phyloP scores from a whole-genome alignment of 2,329 filamentous ascomycete genomes.

The Colletotrichum acutatum region DNA sequence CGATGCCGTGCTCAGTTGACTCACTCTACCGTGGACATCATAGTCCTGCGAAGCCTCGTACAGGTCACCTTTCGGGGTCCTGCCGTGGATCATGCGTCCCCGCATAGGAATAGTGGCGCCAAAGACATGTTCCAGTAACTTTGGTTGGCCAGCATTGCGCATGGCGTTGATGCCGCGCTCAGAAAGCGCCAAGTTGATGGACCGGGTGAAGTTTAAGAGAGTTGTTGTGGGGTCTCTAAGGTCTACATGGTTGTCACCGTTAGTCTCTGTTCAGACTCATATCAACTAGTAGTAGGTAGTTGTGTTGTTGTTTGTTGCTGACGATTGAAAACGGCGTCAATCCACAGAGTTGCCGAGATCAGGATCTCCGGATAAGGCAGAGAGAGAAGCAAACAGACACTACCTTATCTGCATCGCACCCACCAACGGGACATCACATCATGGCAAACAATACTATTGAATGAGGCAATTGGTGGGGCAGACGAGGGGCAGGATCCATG shows the following conservation, averaged over 20 bases:
- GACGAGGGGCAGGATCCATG: background rate
- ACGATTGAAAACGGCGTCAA: background rate
- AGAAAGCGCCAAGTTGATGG: constrained; percentile 96
- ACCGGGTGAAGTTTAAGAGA: constrained; percentile 95
- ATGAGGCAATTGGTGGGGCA: constrained; percentile 21
- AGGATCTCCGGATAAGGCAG: background rate
- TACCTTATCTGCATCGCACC: background rate
- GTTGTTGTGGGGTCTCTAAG: constrained; percentile 84
- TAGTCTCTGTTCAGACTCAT: background rate
- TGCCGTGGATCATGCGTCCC: constrained; percentile 95
- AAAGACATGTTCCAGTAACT: constrained; percentile 79
- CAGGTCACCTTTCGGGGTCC: constrained; percentile 70
- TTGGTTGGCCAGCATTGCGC: constrained; percentile 72
- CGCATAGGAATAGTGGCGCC: constrained; percentile 89
- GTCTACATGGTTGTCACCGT: constrained; percentile 64
- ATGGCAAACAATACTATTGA: constrained; percentile 8
- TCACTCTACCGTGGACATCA: constrained; percentile 86
- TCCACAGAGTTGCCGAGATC: background rate
- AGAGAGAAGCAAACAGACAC: background rate
- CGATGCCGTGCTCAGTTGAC: constrained; percentile 38
- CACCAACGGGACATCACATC: constrained; percentile 6
- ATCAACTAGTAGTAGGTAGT: background rate
- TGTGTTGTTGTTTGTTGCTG: background rate
- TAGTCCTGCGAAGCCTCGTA: constrained; percentile 88
- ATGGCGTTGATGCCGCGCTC: constrained; percentile 94